Conservation (phyloP, 805 yeast species). For the Pichia occidentalis region DNA sequence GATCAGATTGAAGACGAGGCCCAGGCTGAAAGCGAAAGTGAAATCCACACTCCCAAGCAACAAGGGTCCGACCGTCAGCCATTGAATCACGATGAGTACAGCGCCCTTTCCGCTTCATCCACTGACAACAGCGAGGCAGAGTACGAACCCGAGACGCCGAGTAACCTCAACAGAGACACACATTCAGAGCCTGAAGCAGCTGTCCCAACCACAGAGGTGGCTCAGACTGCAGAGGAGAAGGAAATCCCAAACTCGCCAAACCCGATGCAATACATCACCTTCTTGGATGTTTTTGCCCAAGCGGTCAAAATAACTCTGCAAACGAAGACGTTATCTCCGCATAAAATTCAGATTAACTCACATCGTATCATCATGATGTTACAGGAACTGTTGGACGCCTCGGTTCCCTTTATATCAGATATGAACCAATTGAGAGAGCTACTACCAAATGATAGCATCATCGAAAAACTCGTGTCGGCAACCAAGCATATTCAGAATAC, state of each 20-base stretch:
- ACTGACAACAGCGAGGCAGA: no score
- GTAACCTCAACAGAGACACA: no score
- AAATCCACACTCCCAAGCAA: no score
- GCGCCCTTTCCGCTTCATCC: no score
- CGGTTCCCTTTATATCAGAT: conserved; percentile 68
- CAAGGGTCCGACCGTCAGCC: no score
- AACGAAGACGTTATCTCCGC: conserved; percentile 40
- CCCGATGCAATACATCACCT: conserved; percentile 39
- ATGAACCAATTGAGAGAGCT: conserved; percentile 60
- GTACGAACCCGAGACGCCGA: no score
- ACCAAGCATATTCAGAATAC: conserved; percentile 30
- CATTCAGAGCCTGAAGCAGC: background rate
- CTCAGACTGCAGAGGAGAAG: background rate
- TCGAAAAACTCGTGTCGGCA: conserved; percentile 44
- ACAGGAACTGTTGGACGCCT: conserved; percentile 74
- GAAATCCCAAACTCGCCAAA: conserved; percentile 25
- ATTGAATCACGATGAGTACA: background rate
- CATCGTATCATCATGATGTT: conserved; percentile 67
- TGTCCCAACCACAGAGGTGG: no score
- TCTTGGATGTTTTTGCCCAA: conserved; percentile 34
- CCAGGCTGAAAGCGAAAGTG: conserved; percentile 3
- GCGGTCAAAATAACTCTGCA: conserved; percentile 39
- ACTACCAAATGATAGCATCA: conserved; percentile 57
- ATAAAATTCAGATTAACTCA: conserved; percentile 59
- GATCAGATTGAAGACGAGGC: conserved; percentile 9